Base-by-base conservation (phyloP, 805 yeast species). In the Sugiyamaella americana region DNA sequence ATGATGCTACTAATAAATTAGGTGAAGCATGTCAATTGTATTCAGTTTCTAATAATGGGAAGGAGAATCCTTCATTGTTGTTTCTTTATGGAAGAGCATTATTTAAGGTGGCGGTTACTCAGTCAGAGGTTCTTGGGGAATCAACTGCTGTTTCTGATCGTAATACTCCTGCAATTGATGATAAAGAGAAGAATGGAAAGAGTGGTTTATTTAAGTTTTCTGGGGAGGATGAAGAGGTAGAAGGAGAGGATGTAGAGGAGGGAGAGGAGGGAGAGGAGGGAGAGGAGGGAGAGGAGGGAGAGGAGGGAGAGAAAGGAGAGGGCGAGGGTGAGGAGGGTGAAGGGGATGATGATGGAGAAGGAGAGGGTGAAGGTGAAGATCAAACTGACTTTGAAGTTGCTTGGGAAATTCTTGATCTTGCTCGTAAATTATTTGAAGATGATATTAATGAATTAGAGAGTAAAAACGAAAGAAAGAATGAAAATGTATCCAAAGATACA, bases 371-470 rank as follows among this genome's bases (percentile, higher is more conserved):
- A 13, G 76, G 63, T 19, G 74, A 69, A 26, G 76, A 77, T 36
- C 84, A 80, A 52, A 73, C 79, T 16, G 95, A 84, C 57, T 86
- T 91, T 58, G 94, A 84, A 60, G 77, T 82, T 16, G 95, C 96
- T 0, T 85, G 96, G 93, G 93, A 85, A 30, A 75, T 86, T 5
- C 67, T 88, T 17, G 96, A 89, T 60, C 69, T 86, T 35, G 76
- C 96, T 2, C 74, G 96, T 51, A 72, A 82, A 1, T 61, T 84
- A 38, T 83, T 78, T 55, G 80, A 78, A 59, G 63, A 69, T 40
- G 59, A 70, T 44, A 56, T 76, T 3, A 66, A 66, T 53, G 5
- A 18, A 10, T 6, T 35, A 13, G 32, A 26, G 13, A 18, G 10
- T 34, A 18, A 3, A 30, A 30, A 38, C 17, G 41, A 38, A 24